Base-by-base conservation (phyloP, 164 flowering plant species). In the Berberis vulgaris region DNA sequence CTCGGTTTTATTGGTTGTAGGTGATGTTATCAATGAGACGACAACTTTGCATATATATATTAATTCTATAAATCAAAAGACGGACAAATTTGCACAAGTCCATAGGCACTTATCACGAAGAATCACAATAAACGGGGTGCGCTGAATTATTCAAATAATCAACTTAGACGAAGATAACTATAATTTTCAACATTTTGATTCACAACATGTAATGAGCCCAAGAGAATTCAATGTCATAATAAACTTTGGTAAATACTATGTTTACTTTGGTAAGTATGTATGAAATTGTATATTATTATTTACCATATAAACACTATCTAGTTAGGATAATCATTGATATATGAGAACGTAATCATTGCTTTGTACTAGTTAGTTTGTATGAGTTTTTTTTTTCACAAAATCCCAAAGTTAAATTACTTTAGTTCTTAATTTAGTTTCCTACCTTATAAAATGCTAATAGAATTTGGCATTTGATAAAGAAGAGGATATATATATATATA, bases 61-160 rank as follows among this genome's bases (percentile, higher is more conserved):
- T 66, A 67, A 65, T 45, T 60, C 38, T 65, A 43, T 66, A 61
- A 69, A 60, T 5, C 43, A 41, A 46, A 70, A 68, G 41, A 54
- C 54, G 79, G 26, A 80, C 83, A 71, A 73, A 67, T 67, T 65
- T 54, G 72, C n/a, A n/a, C 63, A 43, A 66, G 65, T 45, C 54
- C 45, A 54, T 55, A 67, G 72, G 68, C 72, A 65, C 70, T 64
- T 66, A 57, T 67, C 69, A 70, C 62, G 63, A 74, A 72, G 66
- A 63, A 68, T 65, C 68, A 57, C 40, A 65, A 65, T 7, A 50
- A 39, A 10, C 10, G 55, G 26, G 26, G 26, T 26, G 67, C 60
- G 65, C 58, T 74, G 73, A 74, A 70, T 72, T 46, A 71, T 77
- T 74, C 70, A 71, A 67, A 70, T 38, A 26, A 49, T 63, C 63